A percentile compares a stretch with the other conserved stretches of the same genome.
Conservation (phyloP, 768 basidiomycete species). For the Phanerodontia chrysosporium region DNA sequence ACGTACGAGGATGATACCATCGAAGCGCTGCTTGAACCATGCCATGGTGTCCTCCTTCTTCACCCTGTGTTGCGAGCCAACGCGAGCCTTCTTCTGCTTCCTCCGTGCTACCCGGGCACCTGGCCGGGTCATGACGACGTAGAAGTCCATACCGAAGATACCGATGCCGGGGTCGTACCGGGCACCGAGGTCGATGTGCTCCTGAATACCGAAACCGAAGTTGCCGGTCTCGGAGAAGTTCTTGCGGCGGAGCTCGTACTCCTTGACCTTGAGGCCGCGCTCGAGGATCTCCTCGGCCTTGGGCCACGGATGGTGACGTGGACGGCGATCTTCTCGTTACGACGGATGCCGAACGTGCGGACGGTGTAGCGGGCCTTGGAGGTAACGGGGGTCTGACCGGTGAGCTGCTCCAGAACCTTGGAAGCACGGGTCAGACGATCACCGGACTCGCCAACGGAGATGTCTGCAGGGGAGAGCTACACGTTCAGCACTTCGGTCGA, state of each 20-base stretch:
- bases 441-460: constrained; percentile 99
- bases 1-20: constrained; percentile 91
- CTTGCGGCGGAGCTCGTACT: constrained; percentile 94
- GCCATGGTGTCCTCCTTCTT: constrained; percentile 95
- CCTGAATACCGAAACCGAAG: constrained; percentile 99
- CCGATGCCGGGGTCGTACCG: constrained; percentile 98
- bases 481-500: constrained; percentile 9
- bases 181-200: constrained; percentile 98
- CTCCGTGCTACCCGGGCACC: constrained; percentile 88
- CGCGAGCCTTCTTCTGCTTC: constrained; percentile 81
- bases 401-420: constrained; percentile 98
- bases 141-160: constrained; percentile 99
- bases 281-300: constrained; percentile 99
- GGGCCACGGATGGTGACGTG: constrained; percentile 97
- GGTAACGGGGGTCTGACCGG: constrained; percentile 98
- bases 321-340: constrained; percentile 99
- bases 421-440: constrained; percentile 98
- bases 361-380: constrained; percentile 99
- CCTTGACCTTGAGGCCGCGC: constrained; percentile 99
- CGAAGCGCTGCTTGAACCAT: constrained; percentile 99
- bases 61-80: constrained; percentile 88
- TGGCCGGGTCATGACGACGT: constrained; percentile 94
- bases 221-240: constrained; percentile 99
- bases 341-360: constrained; percentile 97
- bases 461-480: constrained; percentile 57